Base-by-base conservation (phyloP, 768 basidiomycete species). In the Pleurotus pulmonarius region DNA sequence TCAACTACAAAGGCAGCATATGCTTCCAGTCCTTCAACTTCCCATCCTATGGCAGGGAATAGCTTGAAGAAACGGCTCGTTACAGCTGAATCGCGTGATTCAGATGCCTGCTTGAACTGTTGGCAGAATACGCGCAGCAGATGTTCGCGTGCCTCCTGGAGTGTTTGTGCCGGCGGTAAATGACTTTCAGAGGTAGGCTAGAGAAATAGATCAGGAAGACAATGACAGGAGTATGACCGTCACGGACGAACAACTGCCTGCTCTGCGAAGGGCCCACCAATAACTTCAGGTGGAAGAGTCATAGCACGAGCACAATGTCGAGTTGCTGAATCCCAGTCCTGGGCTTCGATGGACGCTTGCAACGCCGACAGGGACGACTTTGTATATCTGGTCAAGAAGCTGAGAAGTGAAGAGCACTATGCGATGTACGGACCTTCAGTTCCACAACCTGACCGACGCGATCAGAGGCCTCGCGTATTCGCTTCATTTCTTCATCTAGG, bases 291-390 rank as follows among this genome's bases (percentile, higher is more conserved):
- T 1, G 94, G 89, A 12, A 97, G 75, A 0, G 88, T 76, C 90
- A 96, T 95, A 2, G 94, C 96, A 18, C 93, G 78, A 29, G 91
- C 86, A 70, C 95, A 96, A 65, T 93, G 88, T 57, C 93, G 81
- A 0, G 94, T 86, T 3, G 97, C 97, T 2, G 90, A 83, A 68
- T 99, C 97, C 97, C 97, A 99, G 65, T 98, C 97, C 61, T 90
- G 83, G 45, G 74, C 76, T 26, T 89, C 86, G 26, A 98, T 94
- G 1, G 96, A 88, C 0, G 82, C 82, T 81, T 93, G 74, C 8
- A 76, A 70, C 37, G 69, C 72, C 57, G 69, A 58, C 22, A 79
- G 63, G 12, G 74, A 79, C 8, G 73, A 70, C 76, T 79, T 39
- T 46, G 48, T 43, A 49, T 45, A 58, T 58, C 53, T 7, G 47